Evolutionary conservation across 768 basidiomycete genomes (phyloP), one percentile per base, ranked within the genome.

Genomic region (Tulasnella calospora): DNA sequence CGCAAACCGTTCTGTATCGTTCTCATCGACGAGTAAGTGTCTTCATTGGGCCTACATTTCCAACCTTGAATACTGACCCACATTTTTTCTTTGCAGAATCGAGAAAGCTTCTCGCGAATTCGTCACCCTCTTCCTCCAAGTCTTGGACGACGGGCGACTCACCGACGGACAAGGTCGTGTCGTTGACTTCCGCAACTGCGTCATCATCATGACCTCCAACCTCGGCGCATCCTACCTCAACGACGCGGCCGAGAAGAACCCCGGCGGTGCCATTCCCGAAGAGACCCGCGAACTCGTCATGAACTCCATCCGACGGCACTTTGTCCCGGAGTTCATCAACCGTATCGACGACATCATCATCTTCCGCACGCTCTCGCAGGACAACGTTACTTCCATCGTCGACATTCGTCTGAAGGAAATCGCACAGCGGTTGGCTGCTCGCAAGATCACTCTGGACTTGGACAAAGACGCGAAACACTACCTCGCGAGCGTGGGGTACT

Each of bases 201-300:
- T 97, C 82, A 94, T 97, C 83, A 93, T 96, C 84, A 93, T 97
- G 90, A 97, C 96, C 5, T 95, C 94, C 72, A 98, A 98, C 83
- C 88, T 97, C 27, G 96, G 94, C 67, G 92, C 93, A 7, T 86
- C 87, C 30, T 92, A 88, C 84, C 87, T 94, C 71, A 90, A 92
- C 77, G 94, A 94, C 72, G 88, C 92, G 86, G 88, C 88, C 3
- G 90, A 91, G 79, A n/a, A 57, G 2, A 46, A 61, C 27, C 36
- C 71, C 27, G 71, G 38, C 15, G 94, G 94, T 5, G 86, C 89
- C 0, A 90, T 97, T 73, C 89, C 86, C 27, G 83, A 88, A 0
- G 84, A 87, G 73, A 92, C 92, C 6, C 88, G 86, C 79, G 83
- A 88, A 44, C 84, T 92, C 73, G 95, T 98, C 71, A 90, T 94